Evolutionary conservation across 139 green algal genomes (phyloP).

Genomic region (Raphidocelis subcapitata): DNA sequence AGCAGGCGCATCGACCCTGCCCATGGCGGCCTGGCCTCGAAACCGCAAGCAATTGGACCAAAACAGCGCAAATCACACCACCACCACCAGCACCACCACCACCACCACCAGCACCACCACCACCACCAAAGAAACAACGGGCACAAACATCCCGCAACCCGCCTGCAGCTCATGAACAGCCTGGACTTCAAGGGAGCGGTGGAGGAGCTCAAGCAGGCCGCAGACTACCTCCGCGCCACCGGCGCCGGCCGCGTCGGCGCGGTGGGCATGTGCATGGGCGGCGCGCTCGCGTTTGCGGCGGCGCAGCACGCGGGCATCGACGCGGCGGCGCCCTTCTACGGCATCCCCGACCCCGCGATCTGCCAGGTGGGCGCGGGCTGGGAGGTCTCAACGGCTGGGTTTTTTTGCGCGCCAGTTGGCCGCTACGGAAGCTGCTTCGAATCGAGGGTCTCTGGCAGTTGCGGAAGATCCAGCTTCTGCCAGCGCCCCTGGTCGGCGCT

Average conservation of each 20-base stretch:
- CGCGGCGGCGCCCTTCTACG: conserved; percentile 62
- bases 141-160: not conserved
- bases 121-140: not conserved
- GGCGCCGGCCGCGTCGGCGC: conserved; percentile 15
- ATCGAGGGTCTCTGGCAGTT: not conserved
- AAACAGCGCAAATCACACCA: too few relatives aligned
- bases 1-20: too few relatives aligned
- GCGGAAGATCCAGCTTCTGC: not conserved
- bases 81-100: too few relatives aligned
- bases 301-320: conserved; percentile 55
- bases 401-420: not conserved
- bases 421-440: not conserved
- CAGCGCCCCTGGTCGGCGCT: not conserved
- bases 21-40: too few relatives aligned
- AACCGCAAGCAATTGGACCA: too few relatives aligned
- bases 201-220: conserved; percentile 57
- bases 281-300: conserved; percentile 56
- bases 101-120: not conserved
- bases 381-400: not conserved
- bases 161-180: conserved; percentile 52
- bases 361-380: conserved; percentile 19
- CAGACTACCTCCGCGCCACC: conserved; percentile 41
- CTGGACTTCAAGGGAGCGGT: conserved; percentile 67
- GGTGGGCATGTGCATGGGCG: conserved; percentile 55
- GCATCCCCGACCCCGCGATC: conserved; percentile 42